Conservation (phyloP, 306 rosid genomes). For the Begonia masoniana region DNA sequence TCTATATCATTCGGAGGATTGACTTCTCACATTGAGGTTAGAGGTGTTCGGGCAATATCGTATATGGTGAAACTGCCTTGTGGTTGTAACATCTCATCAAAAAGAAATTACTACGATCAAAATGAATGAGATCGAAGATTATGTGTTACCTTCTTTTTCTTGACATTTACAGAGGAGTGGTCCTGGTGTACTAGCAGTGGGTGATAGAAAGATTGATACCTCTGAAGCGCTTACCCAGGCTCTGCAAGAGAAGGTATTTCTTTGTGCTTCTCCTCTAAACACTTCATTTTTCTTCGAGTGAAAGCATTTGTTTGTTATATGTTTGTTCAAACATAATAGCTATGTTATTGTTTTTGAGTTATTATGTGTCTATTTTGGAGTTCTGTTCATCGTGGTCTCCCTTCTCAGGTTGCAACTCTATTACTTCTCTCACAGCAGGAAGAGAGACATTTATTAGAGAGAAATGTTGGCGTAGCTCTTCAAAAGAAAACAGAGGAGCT, state of each 20-base stretch:
- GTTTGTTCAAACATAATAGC: conserved; percentile 5
- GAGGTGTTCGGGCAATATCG: no score
- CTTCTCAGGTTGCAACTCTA: conserved; percentile 55
- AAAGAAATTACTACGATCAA: no score
- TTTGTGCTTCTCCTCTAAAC: neutral
- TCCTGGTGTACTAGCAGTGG: conserved; percentile 18
- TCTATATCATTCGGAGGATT: no score
- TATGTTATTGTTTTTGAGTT: no score
- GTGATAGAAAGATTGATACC: conserved; percentile 28
- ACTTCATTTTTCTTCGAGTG: neutral
- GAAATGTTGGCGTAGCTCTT: conserved; percentile 68
- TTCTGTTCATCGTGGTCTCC: conserved; percentile 7
- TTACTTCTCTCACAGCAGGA: conserved; percentile 92
- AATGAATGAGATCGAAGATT: neutral
- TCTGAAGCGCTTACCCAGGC: conserved; percentile 74
- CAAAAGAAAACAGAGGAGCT: conserved; percentile 78
- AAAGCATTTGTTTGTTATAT: conserved; percentile 4
- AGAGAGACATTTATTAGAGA: conserved; percentile 74
- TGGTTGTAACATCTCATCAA: no score
- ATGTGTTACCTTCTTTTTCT: conserved; percentile 6
- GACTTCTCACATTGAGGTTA: no score
- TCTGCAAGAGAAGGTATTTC: conserved; percentile 73
- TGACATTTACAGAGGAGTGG: conserved; percentile 25
- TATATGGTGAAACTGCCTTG: no score
- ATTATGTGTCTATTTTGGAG: neutral